Evolutionary conservation across 345 rosid genomes (phyloP).

Genomic region (Melaleuca alternifolia): DNA sequence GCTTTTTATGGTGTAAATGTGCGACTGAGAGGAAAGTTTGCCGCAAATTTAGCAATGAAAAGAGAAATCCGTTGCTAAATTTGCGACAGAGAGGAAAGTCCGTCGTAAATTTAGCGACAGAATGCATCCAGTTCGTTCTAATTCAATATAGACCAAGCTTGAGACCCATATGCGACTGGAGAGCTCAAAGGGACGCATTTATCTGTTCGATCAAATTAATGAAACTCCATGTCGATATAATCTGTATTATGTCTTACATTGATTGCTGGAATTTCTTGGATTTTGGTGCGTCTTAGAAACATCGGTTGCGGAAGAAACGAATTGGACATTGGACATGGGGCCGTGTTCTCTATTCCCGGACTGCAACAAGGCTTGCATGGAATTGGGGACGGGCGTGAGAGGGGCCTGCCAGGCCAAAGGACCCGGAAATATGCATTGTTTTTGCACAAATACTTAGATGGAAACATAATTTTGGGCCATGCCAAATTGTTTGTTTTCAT

Average conservation of each 20-base stretch:
- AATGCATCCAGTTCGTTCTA: neutral
- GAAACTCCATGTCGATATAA: neutral
- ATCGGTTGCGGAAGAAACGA: neutral
- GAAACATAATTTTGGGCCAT: neutral
- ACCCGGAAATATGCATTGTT: neutral
- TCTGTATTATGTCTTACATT: neutral
- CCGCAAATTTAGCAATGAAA: no score
- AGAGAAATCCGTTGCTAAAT: no score
- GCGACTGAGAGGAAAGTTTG: no score
- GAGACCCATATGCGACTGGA: neutral
- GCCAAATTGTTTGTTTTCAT: neutral
- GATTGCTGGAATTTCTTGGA: neutral
- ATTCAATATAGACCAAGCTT: neutral
- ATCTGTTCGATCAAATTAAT: neutral
- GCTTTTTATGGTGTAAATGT: no score
- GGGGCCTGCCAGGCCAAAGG: neutral
- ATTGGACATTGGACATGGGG: neutral
- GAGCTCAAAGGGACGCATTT: neutral
- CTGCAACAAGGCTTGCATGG: neutral
- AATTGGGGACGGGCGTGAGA: neutral
- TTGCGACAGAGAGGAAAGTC: no score
- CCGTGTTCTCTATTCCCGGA: neutral
- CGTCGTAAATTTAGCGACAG: no score
- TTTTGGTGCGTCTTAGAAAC: neutral
- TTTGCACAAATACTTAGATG: neutral